phyloP scores from a whole-genome alignment of 441 rosid species.

The Codiaeum variegatum region DNA sequence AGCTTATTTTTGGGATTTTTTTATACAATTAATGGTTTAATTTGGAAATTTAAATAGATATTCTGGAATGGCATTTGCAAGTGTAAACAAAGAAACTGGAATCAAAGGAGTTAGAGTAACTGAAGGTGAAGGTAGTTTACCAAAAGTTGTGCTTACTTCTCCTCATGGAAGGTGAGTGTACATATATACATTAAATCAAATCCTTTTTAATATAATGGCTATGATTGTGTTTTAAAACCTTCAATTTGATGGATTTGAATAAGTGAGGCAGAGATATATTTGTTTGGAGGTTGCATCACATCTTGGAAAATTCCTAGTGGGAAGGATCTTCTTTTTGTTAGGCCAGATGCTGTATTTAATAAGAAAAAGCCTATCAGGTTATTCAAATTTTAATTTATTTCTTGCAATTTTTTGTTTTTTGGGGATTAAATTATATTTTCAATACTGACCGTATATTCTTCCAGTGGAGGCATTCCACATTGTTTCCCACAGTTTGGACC shows the following conservation, averaged over 20 bases:
- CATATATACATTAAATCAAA: background rate
- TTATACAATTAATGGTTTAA: background rate
- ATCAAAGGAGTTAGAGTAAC: slow-evolving; percentile 57
- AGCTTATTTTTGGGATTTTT: background rate
- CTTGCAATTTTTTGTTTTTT: background rate
- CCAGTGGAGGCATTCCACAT: slow-evolving; percentile 89
- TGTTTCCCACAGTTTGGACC: slow-evolving; percentile 99
- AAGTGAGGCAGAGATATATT: slow-evolving; percentile 87
- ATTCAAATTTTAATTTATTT: background rate
- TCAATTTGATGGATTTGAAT: background rate
- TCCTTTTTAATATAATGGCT: background rate
- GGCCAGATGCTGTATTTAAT: slow-evolving; percentile 96
- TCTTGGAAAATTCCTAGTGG: slow-evolving; percentile 83
- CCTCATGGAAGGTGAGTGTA: slow-evolving; percentile 54
- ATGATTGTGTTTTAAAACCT: background rate
- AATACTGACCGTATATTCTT: background rate
- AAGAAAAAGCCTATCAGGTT: slow-evolving; percentile 91
- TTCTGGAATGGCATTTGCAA: slow-evolving; percentile 58
- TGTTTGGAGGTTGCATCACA: slow-evolving; percentile 85
- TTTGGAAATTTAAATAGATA: slow-evolving; percentile 26
- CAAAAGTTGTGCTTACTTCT: slow-evolving; percentile 77
- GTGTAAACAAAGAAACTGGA: slow-evolving; percentile 25
- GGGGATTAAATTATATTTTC: background rate
- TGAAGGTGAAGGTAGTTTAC: slow-evolving; percentile 85
- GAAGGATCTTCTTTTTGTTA: slow-evolving; percentile 78